These are phyloP conservation scores for Neobulgaria alba DNA, from an alignment of 2,329 filamentous ascomycete genomes.

Conservation along the genomic window DNA sequence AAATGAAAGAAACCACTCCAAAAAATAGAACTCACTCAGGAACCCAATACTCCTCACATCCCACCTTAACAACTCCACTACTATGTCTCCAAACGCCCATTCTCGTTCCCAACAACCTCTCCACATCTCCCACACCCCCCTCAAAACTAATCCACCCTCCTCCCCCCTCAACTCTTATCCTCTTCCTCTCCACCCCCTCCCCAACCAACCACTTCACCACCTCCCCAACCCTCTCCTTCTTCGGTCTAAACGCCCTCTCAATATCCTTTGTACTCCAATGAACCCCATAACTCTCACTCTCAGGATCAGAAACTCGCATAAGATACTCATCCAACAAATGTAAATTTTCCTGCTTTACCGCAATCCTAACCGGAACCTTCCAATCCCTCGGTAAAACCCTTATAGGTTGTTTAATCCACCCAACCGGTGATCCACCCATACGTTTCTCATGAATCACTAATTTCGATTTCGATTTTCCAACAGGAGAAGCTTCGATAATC, in stretches of 20 bases:
- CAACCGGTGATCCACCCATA: not conserved
- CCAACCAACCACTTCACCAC: slow-evolving; percentile 1
- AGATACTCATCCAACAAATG: slow-evolving; percentile 1
- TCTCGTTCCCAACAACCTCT: slow-evolving; percentile 1
- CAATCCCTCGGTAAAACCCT: slow-evolving; percentile 3
- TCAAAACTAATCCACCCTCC: slow-evolving; percentile 2
- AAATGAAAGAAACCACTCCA: no score
- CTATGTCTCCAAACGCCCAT: not conserved
- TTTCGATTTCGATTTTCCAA: not conserved
- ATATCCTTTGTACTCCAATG: slow-evolving; percentile 1
- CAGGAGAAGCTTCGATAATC: slow-evolving; percentile 1
- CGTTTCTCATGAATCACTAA: slow-evolving; percentile 6
- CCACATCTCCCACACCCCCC: slow-evolving; percentile 1
- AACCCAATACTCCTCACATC: slow-evolving; percentile 4
- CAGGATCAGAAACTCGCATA: slow-evolving; percentile 1
- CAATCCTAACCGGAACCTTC: slow-evolving; percentile 2
- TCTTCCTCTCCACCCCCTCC: not conserved
- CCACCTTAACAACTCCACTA: slow-evolving; percentile 1
- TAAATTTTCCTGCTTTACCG: slow-evolving; percentile 1
- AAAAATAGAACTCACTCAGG: slow-evolving; percentile 2
- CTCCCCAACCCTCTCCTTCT: not conserved
- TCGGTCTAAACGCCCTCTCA: not conserved
- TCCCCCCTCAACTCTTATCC: not conserved
- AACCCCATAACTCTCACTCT: not conserved
- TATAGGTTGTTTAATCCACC: slow-evolving; percentile 4